Base-by-base conservation (phyloP, 345 rosid genomes). In the Citrus reticulata region DNA sequence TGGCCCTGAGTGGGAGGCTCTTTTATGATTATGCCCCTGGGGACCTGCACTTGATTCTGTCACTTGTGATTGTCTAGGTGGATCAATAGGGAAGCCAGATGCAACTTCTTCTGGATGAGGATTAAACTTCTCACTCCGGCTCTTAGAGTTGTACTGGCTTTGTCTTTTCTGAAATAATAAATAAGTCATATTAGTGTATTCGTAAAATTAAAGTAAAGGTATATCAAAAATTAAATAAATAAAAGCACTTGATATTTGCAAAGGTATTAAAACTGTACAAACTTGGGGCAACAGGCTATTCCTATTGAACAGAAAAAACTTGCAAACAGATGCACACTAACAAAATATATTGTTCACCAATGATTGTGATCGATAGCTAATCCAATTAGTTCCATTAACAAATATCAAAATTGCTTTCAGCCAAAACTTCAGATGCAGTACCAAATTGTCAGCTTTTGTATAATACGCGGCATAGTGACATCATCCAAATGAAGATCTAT, bases 61-160 rank as follows among this genome's bases (percentile, higher is more conserved):
- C 32, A 84, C 92, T 74, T 94, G 99, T 54, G 99, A 91, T 70
- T 91, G 85, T 82, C 97, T 91, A 67, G 98, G 98, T 30, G 99
- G 99, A 79, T 96, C 99, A 5, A 96, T 91, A 10, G 99, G 99
- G 84, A 96, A 96, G 68, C 99, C 99, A 42, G 99, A 96, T 61
- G 99, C 99, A 81, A 87, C 97, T 79, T 96, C 99, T 86, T 93
- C 99, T 37, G 89, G 97, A 88, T 94, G 93, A 78, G 98, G 97
- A 84, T 96, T 93, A 80, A 96, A 96, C 86, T 89, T 96, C 93
- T 96, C 99, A 78, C 98, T 96, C 49, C 97, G 86, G 87, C 99
- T 94, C 90, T 92, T 94, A 55, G 92, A 89, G 82, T 74, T 84
- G 73, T 92, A 78, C 68, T 90, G 97, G 80, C 84, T 85, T 81